A percentile compares a stretch with the other conserved stretches of the same genome.
Conservation (phyloP, 352 stramenopile genomes). For the Peronosclerospora sorghi region DNA sequence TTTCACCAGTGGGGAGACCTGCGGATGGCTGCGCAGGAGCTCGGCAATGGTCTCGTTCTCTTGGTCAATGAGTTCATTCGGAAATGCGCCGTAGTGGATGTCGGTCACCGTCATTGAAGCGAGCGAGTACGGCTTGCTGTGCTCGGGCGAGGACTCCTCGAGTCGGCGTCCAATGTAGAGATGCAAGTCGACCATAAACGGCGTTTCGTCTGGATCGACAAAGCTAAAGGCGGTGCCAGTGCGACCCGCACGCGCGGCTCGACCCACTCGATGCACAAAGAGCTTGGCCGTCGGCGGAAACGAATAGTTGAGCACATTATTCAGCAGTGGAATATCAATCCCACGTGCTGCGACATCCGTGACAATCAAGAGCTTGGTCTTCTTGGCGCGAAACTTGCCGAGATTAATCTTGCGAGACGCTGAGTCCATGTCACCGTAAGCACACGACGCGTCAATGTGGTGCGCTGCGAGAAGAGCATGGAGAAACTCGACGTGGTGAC, state of each 20-base stretch:
- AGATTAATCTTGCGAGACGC: slow-evolving; percentile 86
- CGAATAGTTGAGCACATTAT: slow-evolving; percentile 94
- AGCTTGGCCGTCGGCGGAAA: slow-evolving; percentile 91
- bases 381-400: slow-evolving; percentile 84
- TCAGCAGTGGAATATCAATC: slow-evolving; percentile 93
- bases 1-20: slow-evolving; percentile 70
- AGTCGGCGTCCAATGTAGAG: slow-evolving; percentile 89
- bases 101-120: slow-evolving; percentile 91
- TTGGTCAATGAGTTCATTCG: slow-evolving; percentile 90
- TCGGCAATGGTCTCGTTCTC: slow-evolving; percentile 93
- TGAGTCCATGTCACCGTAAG: slow-evolving; percentile 93
- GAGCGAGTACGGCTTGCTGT: slow-evolving; percentile 78
- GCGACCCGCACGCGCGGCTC: slow-evolving; percentile 90
- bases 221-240: slow-evolving; percentile 93
- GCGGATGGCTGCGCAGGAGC: slow-evolving; percentile 69
- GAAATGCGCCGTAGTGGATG: slow-evolving; percentile 97
- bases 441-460: slow-evolving; percentile 77
- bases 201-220: slow-evolving; percentile 95
- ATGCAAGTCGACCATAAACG: slow-evolving; percentile 98
- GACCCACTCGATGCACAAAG: slow-evolving; percentile 93
- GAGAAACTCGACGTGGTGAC: slow-evolving; percentile 98
- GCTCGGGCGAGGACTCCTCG: slow-evolving; percentile 53
- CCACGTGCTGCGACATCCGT: slow-evolving; percentile 91
- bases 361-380: slow-evolving; percentile 87
- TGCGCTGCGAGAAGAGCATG: slow-evolving; percentile 83